phyloP scores from a whole-genome alignment of 1,284 basidiomycete genomes.

The Ceratobasidium sp. region DNA sequence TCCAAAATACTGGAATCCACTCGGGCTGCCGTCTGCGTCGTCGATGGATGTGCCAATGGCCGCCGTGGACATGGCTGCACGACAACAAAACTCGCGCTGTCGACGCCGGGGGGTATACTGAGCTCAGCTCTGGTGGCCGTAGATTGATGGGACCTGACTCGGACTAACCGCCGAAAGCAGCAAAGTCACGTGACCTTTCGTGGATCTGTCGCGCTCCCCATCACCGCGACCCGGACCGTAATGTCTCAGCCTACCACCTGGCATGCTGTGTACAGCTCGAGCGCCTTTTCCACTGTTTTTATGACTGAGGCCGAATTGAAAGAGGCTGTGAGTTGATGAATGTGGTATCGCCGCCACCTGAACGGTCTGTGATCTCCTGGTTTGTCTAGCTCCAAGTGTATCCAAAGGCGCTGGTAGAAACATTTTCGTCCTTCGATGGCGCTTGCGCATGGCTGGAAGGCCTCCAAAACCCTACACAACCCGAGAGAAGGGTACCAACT shows the following conservation, averaged over 20 bases:
- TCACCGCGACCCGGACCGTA: neutral
- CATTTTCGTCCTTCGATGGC: conserved; percentile 30
- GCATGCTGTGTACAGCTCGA: conserved; percentile 20
- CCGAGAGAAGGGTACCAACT: neutral
- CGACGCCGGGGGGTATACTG: neutral
- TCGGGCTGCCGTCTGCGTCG: conserved; percentile 8
- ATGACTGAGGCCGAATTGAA: conserved; percentile 3
- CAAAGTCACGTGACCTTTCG: neutral
- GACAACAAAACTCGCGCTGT: no score
- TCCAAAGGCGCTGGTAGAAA: conserved; percentile 36
- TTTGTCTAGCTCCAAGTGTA: conserved; percentile 11
- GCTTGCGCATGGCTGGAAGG: conserved; percentile 37
- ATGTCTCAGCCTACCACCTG: neutral
- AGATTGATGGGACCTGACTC: neutral
- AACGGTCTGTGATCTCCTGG: neutral
- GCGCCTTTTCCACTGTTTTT: conserved; percentile 16
- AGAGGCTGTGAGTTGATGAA: neutral
- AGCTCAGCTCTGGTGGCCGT: neutral
- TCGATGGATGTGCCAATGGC: neutral
- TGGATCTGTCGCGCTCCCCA: neutral
- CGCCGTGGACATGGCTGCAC: conserved; percentile 1
- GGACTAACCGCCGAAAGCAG: neutral
- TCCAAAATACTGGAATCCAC: conserved; percentile 31
- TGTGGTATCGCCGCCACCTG: neutral
- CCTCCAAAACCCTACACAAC: conserved; percentile 1